Base-by-base conservation (phyloP, 441 rosid genomes). In the Flueggea neowawraea region DNA sequence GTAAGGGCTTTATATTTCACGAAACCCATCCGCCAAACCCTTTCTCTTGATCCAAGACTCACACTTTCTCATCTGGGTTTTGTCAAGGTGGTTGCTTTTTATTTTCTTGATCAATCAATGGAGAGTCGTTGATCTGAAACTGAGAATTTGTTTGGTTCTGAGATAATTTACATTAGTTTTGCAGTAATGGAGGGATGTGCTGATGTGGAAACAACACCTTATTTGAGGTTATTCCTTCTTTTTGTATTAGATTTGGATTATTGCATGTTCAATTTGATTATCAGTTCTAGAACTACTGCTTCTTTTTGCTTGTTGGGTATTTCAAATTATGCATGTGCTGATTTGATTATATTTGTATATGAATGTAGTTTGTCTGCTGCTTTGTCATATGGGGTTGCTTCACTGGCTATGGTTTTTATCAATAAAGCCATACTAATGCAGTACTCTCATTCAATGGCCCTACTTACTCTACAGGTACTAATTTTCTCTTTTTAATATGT, bases 381-480 rank as follows among this genome's bases (percentile, higher is more conserved):
- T 10, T 61, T 91, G 63, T 87, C 97, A 2, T 94, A 94, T 86
- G 99, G 97, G 60, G 47, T 83, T 75, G 85, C 94, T 74, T 94
- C 97, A 0, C 91, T 94, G 99, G 96, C 96, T 3, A 94, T 94
- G 99, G 99, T 91, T 62, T 94, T 94, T 60, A 91, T 94, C 80
- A 94, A 94, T 54, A 94, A 91, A 75, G 96, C 96, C 45, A 83
- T 91, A 54, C 62, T 94, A 33, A 89, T 94, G 97, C 91, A 89
- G 71, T 94, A 87, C 73, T 69, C 86, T 12, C 64, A 89, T 58
- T 94, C 97, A 0, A 87, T 94, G 99, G 87, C 96, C 56, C 79
- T 94, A 72, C 97, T 94, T 62, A 76, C 90, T 3, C 49, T 91
- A 11, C 99, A 94, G 96, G 99, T 91, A 72, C 62, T 12, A 31